phyloP scores from a whole-genome alignment of 805 yeast genomes.

The Saturnispora mendoncae region DNA sequence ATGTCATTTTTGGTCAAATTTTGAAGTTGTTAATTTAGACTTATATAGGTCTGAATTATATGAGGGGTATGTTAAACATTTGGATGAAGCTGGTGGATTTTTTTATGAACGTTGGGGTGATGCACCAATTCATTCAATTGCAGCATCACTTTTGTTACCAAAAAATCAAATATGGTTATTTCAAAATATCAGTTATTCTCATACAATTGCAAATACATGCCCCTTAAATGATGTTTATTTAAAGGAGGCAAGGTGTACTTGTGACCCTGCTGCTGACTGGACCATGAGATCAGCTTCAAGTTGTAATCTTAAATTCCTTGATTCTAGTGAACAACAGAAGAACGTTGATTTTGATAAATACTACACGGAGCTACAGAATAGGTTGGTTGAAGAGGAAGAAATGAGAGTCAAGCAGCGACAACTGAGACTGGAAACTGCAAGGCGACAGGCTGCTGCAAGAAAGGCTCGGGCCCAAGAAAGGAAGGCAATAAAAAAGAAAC shows the following conservation, averaged over 20 bases:
- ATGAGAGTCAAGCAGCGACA: slow-evolving; percentile 11
- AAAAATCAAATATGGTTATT: slow-evolving; percentile 65
- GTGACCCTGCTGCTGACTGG: slow-evolving; percentile 64
- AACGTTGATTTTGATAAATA: slow-evolving; percentile 22
- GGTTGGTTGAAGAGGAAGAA: slow-evolving; percentile 9
- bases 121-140: slow-evolving; percentile 44
- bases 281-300: slow-evolving; percentile 37
- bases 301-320: slow-evolving; percentile 24
- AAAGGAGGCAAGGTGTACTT: slow-evolving; percentile 52
- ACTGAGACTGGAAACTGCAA: slow-evolving; percentile 9
- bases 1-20: slow-evolving; percentile 81
- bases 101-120: slow-evolving; percentile 92
- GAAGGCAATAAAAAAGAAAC: background rate
- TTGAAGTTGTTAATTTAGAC: slow-evolving; percentile 63
- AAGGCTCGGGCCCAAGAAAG: slow-evolving; percentile 7
- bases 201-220: slow-evolving; percentile 71
- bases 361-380: slow-evolving; percentile 11
- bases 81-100: slow-evolving; percentile 69
- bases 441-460: slow-evolving; percentile 8
- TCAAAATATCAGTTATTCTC: slow-evolving; percentile 74
- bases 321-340: slow-evolving; percentile 17
- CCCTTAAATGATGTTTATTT: slow-evolving; percentile 59
- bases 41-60: slow-evolving; percentile 53
- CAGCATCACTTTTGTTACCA: slow-evolving; percentile 38
- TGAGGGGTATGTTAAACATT: slow-evolving; percentile 47